Evolutionary conservation across 441 rosid species (phyloP).

Genomic region (Daphne laureola): DNA sequence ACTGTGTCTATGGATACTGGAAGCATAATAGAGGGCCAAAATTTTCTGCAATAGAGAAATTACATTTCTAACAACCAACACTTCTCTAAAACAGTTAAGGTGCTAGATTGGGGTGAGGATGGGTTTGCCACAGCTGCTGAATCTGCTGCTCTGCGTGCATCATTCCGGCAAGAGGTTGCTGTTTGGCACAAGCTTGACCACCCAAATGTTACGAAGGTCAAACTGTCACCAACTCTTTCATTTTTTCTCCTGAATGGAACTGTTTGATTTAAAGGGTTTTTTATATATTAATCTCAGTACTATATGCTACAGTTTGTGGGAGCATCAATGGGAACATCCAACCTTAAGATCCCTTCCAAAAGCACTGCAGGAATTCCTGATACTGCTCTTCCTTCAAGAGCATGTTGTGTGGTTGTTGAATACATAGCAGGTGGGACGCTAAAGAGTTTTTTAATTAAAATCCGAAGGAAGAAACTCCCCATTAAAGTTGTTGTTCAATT

Average conservation of each 20-base stretch:
- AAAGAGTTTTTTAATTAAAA: slow-evolving; percentile 50
- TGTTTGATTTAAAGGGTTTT: not conserved
- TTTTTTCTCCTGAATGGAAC: not conserved
- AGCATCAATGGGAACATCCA: slow-evolving; percentile 71
- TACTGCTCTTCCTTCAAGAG: slow-evolving; percentile 48
- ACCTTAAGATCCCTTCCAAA: slow-evolving; percentile 42
- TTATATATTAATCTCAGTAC: slow-evolving; percentile 7
- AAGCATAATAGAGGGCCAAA: not conserved
- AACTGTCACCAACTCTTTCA: no score
- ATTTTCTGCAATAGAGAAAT: not conserved
- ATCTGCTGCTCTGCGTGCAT: slow-evolving; percentile 45
- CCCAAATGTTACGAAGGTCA: slow-evolving; percentile 66
- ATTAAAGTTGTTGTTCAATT: slow-evolving; percentile 53
- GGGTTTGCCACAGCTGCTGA: slow-evolving; percentile 47
- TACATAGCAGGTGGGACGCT: slow-evolving; percentile 58
- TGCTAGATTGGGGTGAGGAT: slow-evolving; percentile 73
- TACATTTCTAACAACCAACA: slow-evolving; percentile 13
- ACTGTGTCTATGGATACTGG: not conserved
- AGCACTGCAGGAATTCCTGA: slow-evolving; percentile 24
- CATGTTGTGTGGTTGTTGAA: slow-evolving; percentile 68
- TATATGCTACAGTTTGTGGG: slow-evolving; percentile 34
- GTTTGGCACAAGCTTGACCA: slow-evolving; percentile 81
- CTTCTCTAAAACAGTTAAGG: slow-evolving; percentile 35
- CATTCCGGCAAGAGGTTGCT: slow-evolving; percentile 68
- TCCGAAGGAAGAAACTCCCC: slow-evolving; percentile 45